Base-by-base conservation (phyloP, 176 grass and related monocot species). In the Poa pratensis region DNA sequence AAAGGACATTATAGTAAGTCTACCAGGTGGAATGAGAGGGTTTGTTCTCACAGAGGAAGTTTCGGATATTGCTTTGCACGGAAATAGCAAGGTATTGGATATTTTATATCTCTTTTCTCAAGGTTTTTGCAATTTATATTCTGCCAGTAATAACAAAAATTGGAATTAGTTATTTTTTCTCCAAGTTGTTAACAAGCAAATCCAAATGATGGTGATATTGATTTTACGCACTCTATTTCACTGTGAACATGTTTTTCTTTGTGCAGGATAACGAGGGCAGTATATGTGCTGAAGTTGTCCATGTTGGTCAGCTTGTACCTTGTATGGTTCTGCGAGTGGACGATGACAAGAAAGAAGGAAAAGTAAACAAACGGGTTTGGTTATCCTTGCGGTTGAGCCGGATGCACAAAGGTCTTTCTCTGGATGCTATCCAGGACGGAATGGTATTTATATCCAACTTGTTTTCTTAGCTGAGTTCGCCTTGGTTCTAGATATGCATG, bases 391-490 rank as follows among this genome's bases (percentile, higher is more conserved):
- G 89, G 58, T 76, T 98, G 50, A 95, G 96, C 85, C 87, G 88
- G 51, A 82, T 98, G 62, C 80, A 98, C 65, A 98, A 94, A 75
- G 89, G 96, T 40, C 83, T 98, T 87, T 90, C 89, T n/a, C 73
- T 98, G 48, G 96, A 98, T 89, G 91, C 88, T 80, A 76, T 98
- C 77, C 93, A 98, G 76, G 93, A 94, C 62, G 96, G 93, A 89
- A 98, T 98, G 96, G 96, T 98, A 95, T 69, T 58, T 79, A 43
- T 75, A 35, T 42, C 52, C 23, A 69, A 59, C 70, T 71, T 28
- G 30, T 6, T 32, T 69, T 66, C 10, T 11, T 68, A 68, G 34
- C 34, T 8, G 16, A 39, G 66, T 46, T 57, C 4, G 59, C 55
- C 69, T 69, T 28, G 52, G 18, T 59, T 59, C 51, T 77, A 7